Base-by-base conservation (phyloP, 1,139 yeast species). In the Hyphopichia wangnamkhiaoensis region DNA sequence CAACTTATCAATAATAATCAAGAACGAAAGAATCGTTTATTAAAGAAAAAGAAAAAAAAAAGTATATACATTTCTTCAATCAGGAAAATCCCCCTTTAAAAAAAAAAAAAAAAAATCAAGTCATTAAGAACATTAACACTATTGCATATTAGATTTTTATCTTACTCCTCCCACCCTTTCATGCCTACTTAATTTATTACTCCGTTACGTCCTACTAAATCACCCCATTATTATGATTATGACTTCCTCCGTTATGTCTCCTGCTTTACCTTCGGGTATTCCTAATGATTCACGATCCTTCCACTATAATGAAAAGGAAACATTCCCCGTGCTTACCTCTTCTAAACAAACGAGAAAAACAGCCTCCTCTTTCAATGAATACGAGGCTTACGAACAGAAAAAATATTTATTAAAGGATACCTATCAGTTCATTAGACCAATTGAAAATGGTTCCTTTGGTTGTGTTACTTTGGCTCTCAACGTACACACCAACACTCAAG, bases 361-460 rank as follows among this genome's bases (percentile, higher is more conserved):
- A n/a, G n/a, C 26, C 35, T 16, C 35, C 6, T 20, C 26, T 4
- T 39, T 39, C 25, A 37, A 42, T 40, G 66, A 65, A 34, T 71
- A 70, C 48, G 50, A 54, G 15, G 55, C 58, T 31, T 73, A 70
- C 48, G 74, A 69, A 48, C 50, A 57, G 28, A 64, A 65, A n/a
- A 37, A 35, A 37, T 43, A 44, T 32, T 49, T 62, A 14, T 52
- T 75, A 32, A 56, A 58, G 29, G 51, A 57, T 39, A 59, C 61
- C 38, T 76, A 76, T 54, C 50, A 56, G 27, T 69, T 65, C 40
- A 46, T 74, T 23, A 50, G 54, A 27, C 62, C 63, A 44, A 56
- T 77, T 39, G 81, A 77, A 51, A 67, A 65, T 34, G 82, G 82
- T 2, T 67, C 80, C 7, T 77, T 76, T 56, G 82, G 82, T 26